Evolutionary conservation across 2,329 filamentous ascomycete genomes (phyloP).

Genomic region (Phaeosphaeria sp.): DNA sequence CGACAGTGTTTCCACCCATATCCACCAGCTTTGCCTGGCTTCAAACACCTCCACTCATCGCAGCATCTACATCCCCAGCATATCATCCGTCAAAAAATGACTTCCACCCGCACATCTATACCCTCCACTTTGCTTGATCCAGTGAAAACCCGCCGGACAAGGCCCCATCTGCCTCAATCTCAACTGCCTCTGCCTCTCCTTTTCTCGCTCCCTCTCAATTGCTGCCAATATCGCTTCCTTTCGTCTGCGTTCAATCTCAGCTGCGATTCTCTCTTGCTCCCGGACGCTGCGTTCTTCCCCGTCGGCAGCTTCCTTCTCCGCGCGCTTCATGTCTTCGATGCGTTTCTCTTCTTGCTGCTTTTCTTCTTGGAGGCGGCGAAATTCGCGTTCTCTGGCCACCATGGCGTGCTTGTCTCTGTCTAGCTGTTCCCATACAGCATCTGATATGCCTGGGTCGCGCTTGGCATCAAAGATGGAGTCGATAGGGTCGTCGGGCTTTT

Average conservation of each 20-base stretch:
- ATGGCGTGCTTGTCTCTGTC: slow-evolving; percentile 54
- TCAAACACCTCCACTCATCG: neutral
- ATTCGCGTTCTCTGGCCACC: slow-evolving; percentile 43
- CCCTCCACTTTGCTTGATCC: slow-evolving; percentile 66
- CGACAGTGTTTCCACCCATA: too few relatives aligned
- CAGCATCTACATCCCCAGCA: neutral
- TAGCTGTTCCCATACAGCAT: slow-evolving; percentile 68
- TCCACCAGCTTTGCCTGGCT: too few relatives aligned
- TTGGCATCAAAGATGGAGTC: slow-evolving; percentile 18
- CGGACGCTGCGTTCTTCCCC: slow-evolving; percentile 29
- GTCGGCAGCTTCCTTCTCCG: slow-evolving; percentile 34
- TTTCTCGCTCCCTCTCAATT: slow-evolving; percentile 45
- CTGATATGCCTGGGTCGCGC: slow-evolving; percentile 65
- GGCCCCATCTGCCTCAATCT: slow-evolving; percentile 61
- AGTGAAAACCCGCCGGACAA: slow-evolving; percentile 64
- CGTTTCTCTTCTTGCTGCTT: slow-evolving; percentile 25
- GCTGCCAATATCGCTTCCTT: slow-evolving; percentile 48
- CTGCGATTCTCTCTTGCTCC: slow-evolving; percentile 25
- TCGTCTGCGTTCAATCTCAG: slow-evolving; percentile 26
- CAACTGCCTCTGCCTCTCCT: slow-evolving; percentile 50
- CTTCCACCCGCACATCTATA: slow-evolving; percentile 68
- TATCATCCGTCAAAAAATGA: slow-evolving; percentile 54
- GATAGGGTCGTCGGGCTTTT: slow-evolving; percentile 13
- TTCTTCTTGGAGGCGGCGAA: slow-evolving; percentile 42
- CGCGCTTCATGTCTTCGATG: slow-evolving; percentile 34